phyloP scores from a whole-genome alignment of 495 filamentous ascomycete genomes.

The Opeltia flavorubescens region DNA sequence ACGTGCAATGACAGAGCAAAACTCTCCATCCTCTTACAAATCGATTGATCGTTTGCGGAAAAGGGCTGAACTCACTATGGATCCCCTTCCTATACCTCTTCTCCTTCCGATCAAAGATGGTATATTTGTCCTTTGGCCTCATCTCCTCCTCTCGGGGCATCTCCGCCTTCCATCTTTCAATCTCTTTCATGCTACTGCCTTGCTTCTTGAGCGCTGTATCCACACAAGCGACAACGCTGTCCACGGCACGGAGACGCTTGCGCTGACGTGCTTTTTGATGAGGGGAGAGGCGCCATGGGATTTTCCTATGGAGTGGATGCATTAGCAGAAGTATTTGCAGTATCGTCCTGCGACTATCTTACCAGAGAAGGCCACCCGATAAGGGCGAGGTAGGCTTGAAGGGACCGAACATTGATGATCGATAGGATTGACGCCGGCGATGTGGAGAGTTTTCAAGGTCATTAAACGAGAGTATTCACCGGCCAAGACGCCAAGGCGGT shows the following conservation, averaged over 20 bases:
- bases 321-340: constrained; percentile 5
- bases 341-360: too few relatives aligned
- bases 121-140: constrained; percentile 94
- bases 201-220: constrained; percentile 60
- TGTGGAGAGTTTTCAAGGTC: too few relatives aligned
- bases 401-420: constrained; percentile 55
- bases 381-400: constrained; percentile 68
- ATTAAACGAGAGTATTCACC: too few relatives aligned
- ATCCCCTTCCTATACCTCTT: constrained; percentile 91
- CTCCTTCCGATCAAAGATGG: constrained; percentile 90
- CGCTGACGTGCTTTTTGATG: constrained; percentile 86
- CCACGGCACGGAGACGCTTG: constrained; percentile 70
- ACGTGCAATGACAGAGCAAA: too few relatives aligned
- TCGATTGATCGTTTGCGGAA: too few relatives aligned
- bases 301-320: constrained; percentile 55
- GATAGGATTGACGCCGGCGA: not conserved
- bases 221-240: constrained; percentile 64
- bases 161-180: constrained; percentile 81
- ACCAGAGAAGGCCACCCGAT: constrained; percentile 76
- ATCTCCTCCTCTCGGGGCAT: constrained; percentile 97
- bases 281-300: constrained; percentile 84
- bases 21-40: not conserved
- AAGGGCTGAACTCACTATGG: constrained; percentile 57
- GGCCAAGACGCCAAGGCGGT: not conserved
- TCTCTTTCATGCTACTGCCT: constrained; percentile 44